Base-by-base conservation (phyloP, 805 yeast genomes). In the Hanseniaspora jakobsenii region DNA sequence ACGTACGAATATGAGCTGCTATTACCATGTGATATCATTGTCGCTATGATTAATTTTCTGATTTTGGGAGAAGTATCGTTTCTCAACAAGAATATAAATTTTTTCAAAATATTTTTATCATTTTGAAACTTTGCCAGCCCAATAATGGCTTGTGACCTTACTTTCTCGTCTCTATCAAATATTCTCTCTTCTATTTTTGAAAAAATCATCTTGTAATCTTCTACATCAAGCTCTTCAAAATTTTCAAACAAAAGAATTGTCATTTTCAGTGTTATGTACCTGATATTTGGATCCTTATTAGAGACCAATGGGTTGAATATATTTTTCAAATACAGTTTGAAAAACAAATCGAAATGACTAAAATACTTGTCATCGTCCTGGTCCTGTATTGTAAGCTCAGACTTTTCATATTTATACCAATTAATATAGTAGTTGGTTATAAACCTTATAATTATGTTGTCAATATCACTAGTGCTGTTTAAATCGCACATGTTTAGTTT, bases 1-100 rank as follows among this genome's bases (percentile, higher is more conserved):
- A 87, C 95, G 50, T 91, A 97, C 0, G 95, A 77, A 53, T 80
- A 79, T 2, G 83, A 98, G 55, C 79, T 73, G 53, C 76, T 79
- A 52, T 84, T 66, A 0, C 78, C 69, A n/a, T 59, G 58, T 41
- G 72, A 53, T 28, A 76, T 61, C 32, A 64, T 65, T 35, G 67
- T 64, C 2, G 73, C 67, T 6, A 76, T 75, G 47, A 69, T 67
- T 24, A 66, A 55, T 27, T 59, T 65, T 42, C 46, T 42, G 4
- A 42, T 36, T 14, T 29, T 8, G 4, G 39, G 12, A 7, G 46
- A 42, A 41, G 64, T 61, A 35, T 58, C 64, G 46, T 57, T 55
- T 40, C 57, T 55, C 40, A 53, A 53, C 14, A 36, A 49, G 13
- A 52, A 56, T 0, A 64, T 64, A 36, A 52, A 54, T 18, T 50